phyloP scores from a whole-genome alignment of 768 basidiomycete species.

The Pleurotus citrinopileatus region DNA sequence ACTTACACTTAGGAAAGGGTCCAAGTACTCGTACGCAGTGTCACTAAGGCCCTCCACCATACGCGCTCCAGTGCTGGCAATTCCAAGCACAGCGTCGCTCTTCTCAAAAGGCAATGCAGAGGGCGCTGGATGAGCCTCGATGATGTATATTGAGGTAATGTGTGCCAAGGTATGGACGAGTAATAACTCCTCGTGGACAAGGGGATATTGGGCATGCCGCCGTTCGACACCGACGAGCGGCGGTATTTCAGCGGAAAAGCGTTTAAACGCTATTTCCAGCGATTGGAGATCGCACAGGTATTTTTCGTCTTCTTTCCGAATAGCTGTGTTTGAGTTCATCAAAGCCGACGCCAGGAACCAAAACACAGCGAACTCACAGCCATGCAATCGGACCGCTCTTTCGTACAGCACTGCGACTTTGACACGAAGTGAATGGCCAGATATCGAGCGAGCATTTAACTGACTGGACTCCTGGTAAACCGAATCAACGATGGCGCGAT shows the following conservation, averaged over 20 bases:
- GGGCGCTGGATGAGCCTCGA: not conserved
- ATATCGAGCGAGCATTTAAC: slow-evolving; percentile 14
- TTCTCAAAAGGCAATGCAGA: not conserved
- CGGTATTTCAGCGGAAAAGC: slow-evolving; percentile 40
- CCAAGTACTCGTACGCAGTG: slow-evolving; percentile 49
- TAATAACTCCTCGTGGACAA: slow-evolving; percentile 40
- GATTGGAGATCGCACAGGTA: slow-evolving; percentile 39
- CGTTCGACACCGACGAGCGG: slow-evolving; percentile 31
- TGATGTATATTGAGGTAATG: slow-evolving; percentile 43
- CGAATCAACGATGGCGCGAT: not conserved
- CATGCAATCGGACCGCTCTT: slow-evolving; percentile 42
- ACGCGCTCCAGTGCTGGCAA: slow-evolving; percentile 39
- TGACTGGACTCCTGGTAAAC: not conserved
- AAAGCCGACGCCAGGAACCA: no score
- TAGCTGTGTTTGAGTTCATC: no score
- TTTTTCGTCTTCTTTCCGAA: slow-evolving; percentile 24
- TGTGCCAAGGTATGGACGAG: slow-evolving; percentile 48
- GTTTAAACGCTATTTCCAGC: slow-evolving; percentile 41
- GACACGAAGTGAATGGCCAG: slow-evolving; percentile 40
- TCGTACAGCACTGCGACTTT: slow-evolving; percentile 55
- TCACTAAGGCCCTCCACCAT: slow-evolving; percentile 46
- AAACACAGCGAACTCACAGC: slow-evolving; percentile 26
- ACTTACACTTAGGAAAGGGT: slow-evolving; percentile 54
- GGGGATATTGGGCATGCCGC: slow-evolving; percentile 28
- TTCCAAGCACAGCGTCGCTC: slow-evolving; percentile 34